Percentiles rank a stretch among this genome's conserved stretches.
Evolutionary conservation across 2,329 filamentous ascomycete genomes (phyloP).

Genomic region (Xylaria sp.): DNA sequence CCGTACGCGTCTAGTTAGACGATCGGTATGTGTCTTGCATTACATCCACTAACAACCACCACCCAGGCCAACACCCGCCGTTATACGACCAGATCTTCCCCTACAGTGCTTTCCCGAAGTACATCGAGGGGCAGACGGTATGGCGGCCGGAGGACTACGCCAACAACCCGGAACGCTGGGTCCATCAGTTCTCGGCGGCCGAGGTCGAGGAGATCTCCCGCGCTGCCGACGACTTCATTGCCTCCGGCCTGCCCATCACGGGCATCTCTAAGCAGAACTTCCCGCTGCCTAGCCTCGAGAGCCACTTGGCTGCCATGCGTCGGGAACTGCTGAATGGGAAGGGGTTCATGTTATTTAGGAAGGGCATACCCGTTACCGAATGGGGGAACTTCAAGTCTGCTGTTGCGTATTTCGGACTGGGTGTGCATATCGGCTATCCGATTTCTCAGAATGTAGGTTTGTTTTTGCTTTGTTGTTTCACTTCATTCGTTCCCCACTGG

Average conservation of each 20-base stretch:
- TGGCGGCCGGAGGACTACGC: constrained; percentile 73
- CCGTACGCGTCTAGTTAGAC: background rate
- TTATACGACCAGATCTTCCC: constrained; percentile 69
- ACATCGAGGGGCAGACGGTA: constrained; percentile 73
- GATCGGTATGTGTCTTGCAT: background rate
- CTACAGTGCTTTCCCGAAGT: constrained; percentile 73
- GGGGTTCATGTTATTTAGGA: constrained; percentile 85
- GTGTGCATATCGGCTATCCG: constrained; percentile 87
- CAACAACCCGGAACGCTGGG: constrained; percentile 73
- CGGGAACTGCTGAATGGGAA: constrained; percentile 82
- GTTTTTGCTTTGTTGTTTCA: background rate
- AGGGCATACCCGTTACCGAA: constrained; percentile 78
- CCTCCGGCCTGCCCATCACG: constrained; percentile 69
- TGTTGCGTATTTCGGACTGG: constrained; percentile 90
- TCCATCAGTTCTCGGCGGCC: constrained; percentile 70
- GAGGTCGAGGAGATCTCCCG: constrained; percentile 71
- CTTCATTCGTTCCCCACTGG: background rate
- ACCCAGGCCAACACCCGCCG: constrained; percentile 74
- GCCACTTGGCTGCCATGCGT: constrained; percentile 66
- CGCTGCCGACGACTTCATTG: constrained; percentile 72
- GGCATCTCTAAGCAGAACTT: constrained; percentile 72
- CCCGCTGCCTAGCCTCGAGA: constrained; percentile 66
- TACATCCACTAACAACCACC: constrained; percentile 43
- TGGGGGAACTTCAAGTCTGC: constrained; percentile 86
- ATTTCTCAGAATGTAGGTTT: constrained; percentile 80